A percentile compares a stretch with the other conserved stretches of the same genome.
Conservation (phyloP, 176 grass and related monocot species). For the Leersia perrieri region DNA sequence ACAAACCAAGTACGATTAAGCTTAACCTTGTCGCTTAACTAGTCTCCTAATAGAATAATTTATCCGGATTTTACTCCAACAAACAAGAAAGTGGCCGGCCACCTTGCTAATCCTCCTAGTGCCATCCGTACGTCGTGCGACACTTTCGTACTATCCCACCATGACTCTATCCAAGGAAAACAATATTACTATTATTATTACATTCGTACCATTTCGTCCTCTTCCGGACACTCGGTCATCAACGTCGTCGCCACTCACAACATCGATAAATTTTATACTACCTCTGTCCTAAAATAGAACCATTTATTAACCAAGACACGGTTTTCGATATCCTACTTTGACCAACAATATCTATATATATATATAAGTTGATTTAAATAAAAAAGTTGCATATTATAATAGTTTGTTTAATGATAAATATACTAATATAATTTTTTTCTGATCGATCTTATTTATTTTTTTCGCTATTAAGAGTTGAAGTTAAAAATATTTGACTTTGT, state of each 20-base stretch:
- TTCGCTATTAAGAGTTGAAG: no score
- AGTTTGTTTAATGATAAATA: no score
- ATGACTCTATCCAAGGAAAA: neutral
- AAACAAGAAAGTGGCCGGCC: neutral
- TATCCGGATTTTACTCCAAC: neutral
- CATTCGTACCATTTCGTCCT: neutral
- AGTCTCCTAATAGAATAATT: neutral
- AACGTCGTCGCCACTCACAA: neutral
- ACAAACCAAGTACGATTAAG: neutral
- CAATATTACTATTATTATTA: neutral
- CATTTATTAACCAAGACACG: no score
- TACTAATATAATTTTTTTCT: no score
- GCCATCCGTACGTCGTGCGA: constrained; percentile 2
- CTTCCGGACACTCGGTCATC: neutral
- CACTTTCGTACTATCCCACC: neutral
- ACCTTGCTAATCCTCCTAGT: neutral
- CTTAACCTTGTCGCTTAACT: no score
- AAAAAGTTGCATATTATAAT: no score
- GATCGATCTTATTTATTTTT: no score
- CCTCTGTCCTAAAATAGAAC: no score
- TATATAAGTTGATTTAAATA: no score
- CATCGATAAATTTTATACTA: neutral
- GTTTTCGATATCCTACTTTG: no score
- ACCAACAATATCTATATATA: no score
- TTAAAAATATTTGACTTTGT: no score